These are phyloP conservation scores for Lichenothelia convexa DNA, from an alignment of 495 filamentous ascomycete species.

Conservation along the genomic window DNA sequence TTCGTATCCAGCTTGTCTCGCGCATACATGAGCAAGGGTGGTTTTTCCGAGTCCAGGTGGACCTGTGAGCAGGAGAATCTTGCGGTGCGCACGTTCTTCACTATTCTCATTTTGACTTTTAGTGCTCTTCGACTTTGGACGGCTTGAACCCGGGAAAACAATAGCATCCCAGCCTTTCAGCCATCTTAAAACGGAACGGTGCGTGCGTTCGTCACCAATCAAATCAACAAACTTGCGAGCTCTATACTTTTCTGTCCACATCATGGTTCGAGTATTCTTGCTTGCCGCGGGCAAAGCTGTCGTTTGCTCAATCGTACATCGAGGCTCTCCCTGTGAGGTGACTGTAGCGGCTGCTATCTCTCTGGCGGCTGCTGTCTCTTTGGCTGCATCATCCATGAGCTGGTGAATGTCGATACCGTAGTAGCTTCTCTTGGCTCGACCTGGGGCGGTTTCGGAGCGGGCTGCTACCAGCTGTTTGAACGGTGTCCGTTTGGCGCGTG, in stretches of 20 bases:
- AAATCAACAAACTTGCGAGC: slow-evolving; percentile 83
- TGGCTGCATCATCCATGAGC: slow-evolving; percentile 50
- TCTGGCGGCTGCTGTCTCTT: slow-evolving; percentile 16
- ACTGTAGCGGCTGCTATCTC: neutral
- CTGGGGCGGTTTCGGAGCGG: slow-evolving; percentile 46
- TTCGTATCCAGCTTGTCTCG: slow-evolving; percentile 85
- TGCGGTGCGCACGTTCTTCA: slow-evolving; percentile 55
- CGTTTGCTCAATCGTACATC: slow-evolving; percentile 10
- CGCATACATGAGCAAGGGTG: slow-evolving; percentile 89
- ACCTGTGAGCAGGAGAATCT: slow-evolving; percentile 76
- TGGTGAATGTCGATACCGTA: slow-evolving; percentile 83
- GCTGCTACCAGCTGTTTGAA: slow-evolving; percentile 53
- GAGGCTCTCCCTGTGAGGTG: neutral
- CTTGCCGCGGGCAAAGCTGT: neutral
- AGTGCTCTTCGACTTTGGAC: slow-evolving; percentile 30
- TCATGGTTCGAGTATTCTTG: slow-evolving; percentile 10
- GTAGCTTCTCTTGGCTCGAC: slow-evolving; percentile 61
- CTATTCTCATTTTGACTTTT: slow-evolving; percentile 25
- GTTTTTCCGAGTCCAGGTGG: slow-evolving; percentile 92
- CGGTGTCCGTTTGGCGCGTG: slow-evolving; percentile 27
- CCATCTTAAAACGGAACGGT: slow-evolving; percentile 82
- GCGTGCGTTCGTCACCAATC: slow-evolving; percentile 84
- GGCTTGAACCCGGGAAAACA: slow-evolving; percentile 61
- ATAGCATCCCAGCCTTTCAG: slow-evolving; percentile 84
- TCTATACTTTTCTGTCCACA: slow-evolving; percentile 40